Evolutionary conservation across 441 rosid genomes (phyloP).

Genomic region (Flueggea neowawraea): DNA sequence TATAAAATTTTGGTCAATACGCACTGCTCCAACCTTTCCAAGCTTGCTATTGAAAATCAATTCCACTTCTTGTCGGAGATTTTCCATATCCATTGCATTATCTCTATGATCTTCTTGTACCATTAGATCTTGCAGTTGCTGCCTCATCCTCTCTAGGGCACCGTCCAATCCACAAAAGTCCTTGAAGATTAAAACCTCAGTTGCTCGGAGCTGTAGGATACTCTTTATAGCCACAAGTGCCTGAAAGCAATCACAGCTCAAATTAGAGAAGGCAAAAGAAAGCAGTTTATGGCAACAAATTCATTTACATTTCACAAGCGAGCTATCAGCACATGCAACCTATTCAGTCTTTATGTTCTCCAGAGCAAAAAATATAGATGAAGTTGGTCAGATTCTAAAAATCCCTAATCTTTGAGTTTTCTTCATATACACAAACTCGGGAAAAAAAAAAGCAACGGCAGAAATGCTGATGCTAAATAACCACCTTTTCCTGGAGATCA

Average conservation of each 20-base stretch:
- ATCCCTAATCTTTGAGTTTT: too few species aligned
- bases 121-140: conserved; percentile 56
- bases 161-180: conserved; percentile 67
- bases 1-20: conserved; percentile 3
- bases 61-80: conserved; percentile 71
- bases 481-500: conserved; percentile 93
- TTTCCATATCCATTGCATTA: conserved; percentile 63
- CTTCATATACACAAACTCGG: background rate
- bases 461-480: conserved; percentile 12
- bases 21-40: conserved; percentile 32
- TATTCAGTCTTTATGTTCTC: too few species aligned
- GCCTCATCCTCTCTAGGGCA: conserved; percentile 63
- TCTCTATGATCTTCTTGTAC: conserved; percentile 55
- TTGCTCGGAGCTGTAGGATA: conserved; percentile 59
- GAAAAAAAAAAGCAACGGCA: background rate
- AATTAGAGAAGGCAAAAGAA: conserved; percentile 8
- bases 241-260: conserved; percentile 27
- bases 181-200: conserved; percentile 54
- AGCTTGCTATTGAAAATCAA: conserved; percentile 49
- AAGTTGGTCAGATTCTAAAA: too few species aligned
- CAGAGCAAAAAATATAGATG: too few species aligned
- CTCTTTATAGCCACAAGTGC: conserved; percentile 71
- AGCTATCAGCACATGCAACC: too few species aligned
- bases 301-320: conserved; percentile 3
- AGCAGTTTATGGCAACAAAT: background rate